Base-by-base conservation (phyloP, 257 asterid species). In the Thymus mandschuricus region DNA sequence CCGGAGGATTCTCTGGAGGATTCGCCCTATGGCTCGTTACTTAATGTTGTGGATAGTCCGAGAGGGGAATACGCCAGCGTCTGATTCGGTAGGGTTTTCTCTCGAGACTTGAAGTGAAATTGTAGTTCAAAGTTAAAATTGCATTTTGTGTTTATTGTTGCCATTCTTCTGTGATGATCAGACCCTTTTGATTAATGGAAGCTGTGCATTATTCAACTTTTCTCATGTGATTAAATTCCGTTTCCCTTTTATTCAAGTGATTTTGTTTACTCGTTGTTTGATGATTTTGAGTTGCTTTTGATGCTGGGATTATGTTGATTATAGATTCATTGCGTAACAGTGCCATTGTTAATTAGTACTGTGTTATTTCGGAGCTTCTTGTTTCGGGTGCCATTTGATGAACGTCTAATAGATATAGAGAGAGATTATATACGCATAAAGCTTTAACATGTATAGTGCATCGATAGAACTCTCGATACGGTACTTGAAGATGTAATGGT, bases 11-110 rank as follows among this genome's bases (percentile, higher is more conserved):
- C 84, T 6, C 52, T 68, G 75, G 96, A 79, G 69, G 93, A 83
- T 63, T 88, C 98, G 52, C 99, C 97, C 2, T 92, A 89, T 58
- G 99, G 97, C 6, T 72, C 93, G 55, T 78, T 95, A 89, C 89
- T 95, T 10, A 86, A 87, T 73, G 92, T 81, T 8, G 89, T 80
- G 30, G 96, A 89, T 71, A 83, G 87, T 73, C 97, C 95, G 8
- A 80, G 84, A 71, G 99, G 97, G 51, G 89, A 77, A 4, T 91
- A 91, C 67, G 70, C 89, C 28, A 85, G 88, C 70, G 93, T 87
- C 70, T 92, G 27, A 38, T 33, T 61, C 41, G 49, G 60, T 70
- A 68, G 66, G 75, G 60, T 70, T 64, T 35, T 49, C 8, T 38
- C 64, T 54, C 66, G 51, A 30, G 60, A 12, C 50, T 69, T 35